These are phyloP conservation scores for Candida incommunis DNA, from an alignment of 805 yeast genomes.

Conservation along the genomic window DNA sequence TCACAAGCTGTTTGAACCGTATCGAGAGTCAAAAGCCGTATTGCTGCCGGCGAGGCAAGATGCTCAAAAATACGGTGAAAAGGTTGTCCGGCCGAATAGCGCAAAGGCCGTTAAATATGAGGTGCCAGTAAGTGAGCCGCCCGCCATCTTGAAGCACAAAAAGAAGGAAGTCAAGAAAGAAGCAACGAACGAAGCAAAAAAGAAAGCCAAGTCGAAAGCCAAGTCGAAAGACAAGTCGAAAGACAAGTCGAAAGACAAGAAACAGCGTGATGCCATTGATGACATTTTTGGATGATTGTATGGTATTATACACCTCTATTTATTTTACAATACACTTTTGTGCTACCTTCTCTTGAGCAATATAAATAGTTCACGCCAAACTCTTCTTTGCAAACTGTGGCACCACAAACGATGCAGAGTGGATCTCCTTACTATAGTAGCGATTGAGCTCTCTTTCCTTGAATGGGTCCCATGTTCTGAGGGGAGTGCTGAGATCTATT, in stretches of 20 bases:
- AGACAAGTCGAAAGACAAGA: constrained; percentile 30
- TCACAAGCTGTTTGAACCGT: constrained; percentile 14
- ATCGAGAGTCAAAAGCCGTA: no score
- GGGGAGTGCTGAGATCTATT: constrained; percentile 54
- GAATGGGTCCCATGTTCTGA: constrained; percentile 46
- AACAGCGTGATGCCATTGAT: constrained; percentile 47
- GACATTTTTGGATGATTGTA: constrained; percentile 48
- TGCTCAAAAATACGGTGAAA: no score
- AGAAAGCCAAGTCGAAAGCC: constrained; percentile 5
- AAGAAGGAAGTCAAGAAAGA: not conserved
- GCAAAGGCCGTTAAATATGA: constrained; percentile 1
- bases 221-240: constrained; percentile 9
- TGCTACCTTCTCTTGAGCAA: not conserved
- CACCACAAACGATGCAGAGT: constrained; percentile 76
- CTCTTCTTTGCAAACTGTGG: constrained; percentile 77
- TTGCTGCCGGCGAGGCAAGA: no score
- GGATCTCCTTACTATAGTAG: constrained; percentile 76
- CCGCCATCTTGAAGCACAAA: not conserved
- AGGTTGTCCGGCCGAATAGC: constrained; percentile 2
- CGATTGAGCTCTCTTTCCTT: constrained; percentile 52
- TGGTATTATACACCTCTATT: no score
- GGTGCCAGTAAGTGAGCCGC: no score
- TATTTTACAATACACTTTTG: no score
- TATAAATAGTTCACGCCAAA: constrained; percentile 17
- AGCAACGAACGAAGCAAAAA: not conserved